phyloP scores from a whole-genome alignment of 305 asterid genomes.

The Ilex paraguariensis region DNA sequence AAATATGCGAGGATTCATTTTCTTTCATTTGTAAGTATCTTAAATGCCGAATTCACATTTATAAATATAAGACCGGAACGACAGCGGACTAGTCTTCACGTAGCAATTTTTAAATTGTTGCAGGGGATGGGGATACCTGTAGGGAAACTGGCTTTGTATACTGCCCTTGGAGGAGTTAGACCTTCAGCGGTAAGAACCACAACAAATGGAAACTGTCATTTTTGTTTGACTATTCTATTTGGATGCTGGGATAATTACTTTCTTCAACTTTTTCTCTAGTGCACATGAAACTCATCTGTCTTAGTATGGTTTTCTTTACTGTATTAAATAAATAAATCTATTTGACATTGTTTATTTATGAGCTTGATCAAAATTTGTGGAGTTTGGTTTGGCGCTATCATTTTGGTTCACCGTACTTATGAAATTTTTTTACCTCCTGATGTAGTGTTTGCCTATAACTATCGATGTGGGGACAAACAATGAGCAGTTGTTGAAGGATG shows the following conservation, averaged over 20 bases:
- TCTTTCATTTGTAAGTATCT: too few relatives aligned
- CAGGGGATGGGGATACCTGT: conserved; percentile 97
- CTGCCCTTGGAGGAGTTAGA: conserved; percentile 83
- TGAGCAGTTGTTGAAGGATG: conserved; percentile 57
- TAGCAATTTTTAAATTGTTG: conserved; percentile 9
- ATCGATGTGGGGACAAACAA: conserved; percentile 91
- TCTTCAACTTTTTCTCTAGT: too few relatives aligned
- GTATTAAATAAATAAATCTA: background rate
- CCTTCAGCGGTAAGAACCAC: conserved; percentile 75
- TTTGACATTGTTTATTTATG: background rate
- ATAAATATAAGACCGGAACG: too few relatives aligned
- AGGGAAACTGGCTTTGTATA: conserved; percentile 69
- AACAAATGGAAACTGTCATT: background rate
- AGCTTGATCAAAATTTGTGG: background rate
- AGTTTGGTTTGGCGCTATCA: background rate
- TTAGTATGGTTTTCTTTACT: too few relatives aligned
- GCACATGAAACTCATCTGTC: too few relatives aligned
- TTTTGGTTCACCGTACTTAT: conserved; percentile 5
- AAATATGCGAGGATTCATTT: conserved; percentile 5
- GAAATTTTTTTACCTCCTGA: conserved; percentile 2
- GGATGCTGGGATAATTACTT: too few relatives aligned
- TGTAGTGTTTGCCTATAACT: conserved; percentile 76
- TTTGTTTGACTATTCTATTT: background rate
- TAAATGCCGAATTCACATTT: too few relatives aligned
- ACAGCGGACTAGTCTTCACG: too few relatives aligned